Percentiles rank a stretch among this genome's conserved stretches.
phyloP scores from a whole-genome alignment of 257 asterid species.

The Penstemon barbatus region DNA sequence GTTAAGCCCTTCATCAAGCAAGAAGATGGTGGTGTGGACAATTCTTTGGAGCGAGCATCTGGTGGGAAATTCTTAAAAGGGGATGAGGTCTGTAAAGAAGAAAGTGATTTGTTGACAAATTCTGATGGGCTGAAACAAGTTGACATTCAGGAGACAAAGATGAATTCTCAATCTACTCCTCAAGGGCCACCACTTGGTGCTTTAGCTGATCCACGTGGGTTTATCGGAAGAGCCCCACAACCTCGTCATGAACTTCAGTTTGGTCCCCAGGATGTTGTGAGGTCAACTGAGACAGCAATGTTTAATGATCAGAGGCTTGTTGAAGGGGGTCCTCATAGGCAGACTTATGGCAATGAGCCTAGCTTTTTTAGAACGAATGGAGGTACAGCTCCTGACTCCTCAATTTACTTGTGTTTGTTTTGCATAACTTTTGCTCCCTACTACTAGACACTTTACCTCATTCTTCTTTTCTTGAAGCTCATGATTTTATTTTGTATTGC shows the following conservation, averaged over 20 bases:
- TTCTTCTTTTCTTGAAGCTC: constrained; percentile 9
- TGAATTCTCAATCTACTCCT: constrained; percentile 35
- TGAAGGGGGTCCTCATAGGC: constrained; percentile 46
- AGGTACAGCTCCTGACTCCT: constrained; percentile 39
- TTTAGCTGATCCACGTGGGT: constrained; percentile 45
- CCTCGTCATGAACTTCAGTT: constrained; percentile 47
- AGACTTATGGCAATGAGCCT: constrained; percentile 40
- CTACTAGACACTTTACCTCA: not conserved
- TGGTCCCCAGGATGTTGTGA: constrained; percentile 39
- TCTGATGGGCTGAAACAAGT: constrained; percentile 31
- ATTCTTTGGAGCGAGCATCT: constrained; percentile 3
- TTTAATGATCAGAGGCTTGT: constrained; percentile 39
- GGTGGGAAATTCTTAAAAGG: constrained; percentile 43
- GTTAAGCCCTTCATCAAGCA: constrained; percentile 46
- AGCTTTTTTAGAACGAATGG: constrained; percentile 44
- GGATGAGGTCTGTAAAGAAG: constrained; percentile 25
- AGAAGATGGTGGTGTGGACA: constrained; percentile 35
- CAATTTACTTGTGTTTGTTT: constrained; percentile 11
- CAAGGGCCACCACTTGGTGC: constrained; percentile 35
- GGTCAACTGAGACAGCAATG: constrained; percentile 27
- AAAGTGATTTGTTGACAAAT: constrained; percentile 26
- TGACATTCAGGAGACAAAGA: constrained; percentile 22
- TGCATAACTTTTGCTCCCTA: not conserved
- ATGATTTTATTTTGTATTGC: constrained; percentile 26
- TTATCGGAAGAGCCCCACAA: constrained; percentile 50